These are phyloP conservation scores for Phytophthora crassamura DNA, from an alignment of 352 stramenopile species.

Conservation along the genomic window DNA sequence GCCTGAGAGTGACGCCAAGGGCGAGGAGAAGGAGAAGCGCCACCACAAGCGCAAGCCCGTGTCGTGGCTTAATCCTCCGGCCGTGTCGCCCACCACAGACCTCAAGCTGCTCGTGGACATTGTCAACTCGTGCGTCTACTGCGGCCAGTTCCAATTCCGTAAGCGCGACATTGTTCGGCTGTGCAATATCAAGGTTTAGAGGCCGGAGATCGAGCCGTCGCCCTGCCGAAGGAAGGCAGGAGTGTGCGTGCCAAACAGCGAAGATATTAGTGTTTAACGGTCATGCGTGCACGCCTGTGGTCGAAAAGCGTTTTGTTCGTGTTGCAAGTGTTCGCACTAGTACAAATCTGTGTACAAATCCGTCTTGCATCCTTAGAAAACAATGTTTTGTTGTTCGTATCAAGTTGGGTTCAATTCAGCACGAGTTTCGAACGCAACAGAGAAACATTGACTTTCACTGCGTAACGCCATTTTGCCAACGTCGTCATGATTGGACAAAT, in stretches of 20 bases:
- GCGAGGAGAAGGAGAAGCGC: slow-evolving; percentile 15
- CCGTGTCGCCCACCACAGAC: slow-evolving; percentile 46
- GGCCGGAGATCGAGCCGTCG: neutral
- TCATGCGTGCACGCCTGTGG: slow-evolving; percentile 24
- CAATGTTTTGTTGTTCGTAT: no score
- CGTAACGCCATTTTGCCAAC: no score
- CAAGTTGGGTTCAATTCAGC: no score
- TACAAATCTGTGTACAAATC: no score
- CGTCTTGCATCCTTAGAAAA: no score
- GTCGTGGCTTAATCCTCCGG: slow-evolving; percentile 55
- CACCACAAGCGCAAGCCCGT: slow-evolving; percentile 27
- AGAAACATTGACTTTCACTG: no score
- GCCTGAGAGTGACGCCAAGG: slow-evolving; percentile 15
- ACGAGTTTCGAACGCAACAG: no score
- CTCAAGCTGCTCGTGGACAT: slow-evolving; percentile 65
- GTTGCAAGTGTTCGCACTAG: slow-evolving; percentile 8
- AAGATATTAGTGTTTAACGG: slow-evolving; percentile 28
- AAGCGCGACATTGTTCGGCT: slow-evolving; percentile 60
- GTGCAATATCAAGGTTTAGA: slow-evolving; percentile 65
- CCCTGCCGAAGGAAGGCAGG: slow-evolving; percentile 33
- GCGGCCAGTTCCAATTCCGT: slow-evolving; percentile 58
- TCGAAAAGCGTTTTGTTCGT: slow-evolving; percentile 29
- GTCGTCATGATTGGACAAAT: no score
- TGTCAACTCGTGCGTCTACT: slow-evolving; percentile 75
- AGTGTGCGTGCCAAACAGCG: slow-evolving; percentile 1